Evolutionary conservation across 768 basidiomycete genomes (phyloP).

Genomic region (Coprinopsis marcescibilis): DNA sequence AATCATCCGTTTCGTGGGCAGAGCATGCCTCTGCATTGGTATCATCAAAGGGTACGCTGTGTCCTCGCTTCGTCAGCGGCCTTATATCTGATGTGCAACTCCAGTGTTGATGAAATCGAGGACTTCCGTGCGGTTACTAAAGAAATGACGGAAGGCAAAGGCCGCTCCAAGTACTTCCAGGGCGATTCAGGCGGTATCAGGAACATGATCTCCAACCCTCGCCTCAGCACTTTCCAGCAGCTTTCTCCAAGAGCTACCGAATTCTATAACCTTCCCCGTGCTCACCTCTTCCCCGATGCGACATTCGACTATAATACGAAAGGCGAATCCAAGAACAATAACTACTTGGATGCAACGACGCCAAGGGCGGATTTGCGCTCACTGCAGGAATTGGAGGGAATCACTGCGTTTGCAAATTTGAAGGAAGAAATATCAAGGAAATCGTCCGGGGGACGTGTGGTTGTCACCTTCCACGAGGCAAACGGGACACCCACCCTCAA

Average conservation of each 20-base stretch:
- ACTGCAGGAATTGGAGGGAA: constrained; percentile 8
- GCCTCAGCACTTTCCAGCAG: constrained; percentile 47
- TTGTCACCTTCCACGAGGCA: constrained; percentile 33
- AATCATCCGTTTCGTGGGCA: constrained; percentile 47
- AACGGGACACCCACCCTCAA: constrained; percentile 45
- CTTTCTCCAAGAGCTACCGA: constrained; percentile 40
- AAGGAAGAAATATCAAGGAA: constrained; percentile 13
- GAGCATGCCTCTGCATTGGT: constrained; percentile 56
- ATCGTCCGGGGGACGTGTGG: constrained; percentile 28
- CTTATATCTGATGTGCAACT: not conserved
- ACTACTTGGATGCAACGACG: no score
- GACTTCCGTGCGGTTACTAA: constrained; percentile 43
- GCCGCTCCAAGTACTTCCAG: constrained; percentile 25
- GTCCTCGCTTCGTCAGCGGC: constrained; percentile 16
- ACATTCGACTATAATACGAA: constrained; percentile 11
- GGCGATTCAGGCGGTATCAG: constrained; percentile 19
- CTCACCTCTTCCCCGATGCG: constrained; percentile 13
- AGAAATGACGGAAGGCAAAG: constrained; percentile 26
- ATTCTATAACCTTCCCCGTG: constrained; percentile 31
- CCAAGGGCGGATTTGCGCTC: constrained; percentile 5
- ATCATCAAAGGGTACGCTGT: constrained; percentile 65
- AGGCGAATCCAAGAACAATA: not conserved
- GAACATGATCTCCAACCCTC: constrained; percentile 50
- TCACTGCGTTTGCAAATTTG: constrained; percentile 8
- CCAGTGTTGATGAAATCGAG: constrained; percentile 48